phyloP scores from a whole-genome alignment of 768 basidiomycete species.

The Candolleomyces eurysporus region DNA sequence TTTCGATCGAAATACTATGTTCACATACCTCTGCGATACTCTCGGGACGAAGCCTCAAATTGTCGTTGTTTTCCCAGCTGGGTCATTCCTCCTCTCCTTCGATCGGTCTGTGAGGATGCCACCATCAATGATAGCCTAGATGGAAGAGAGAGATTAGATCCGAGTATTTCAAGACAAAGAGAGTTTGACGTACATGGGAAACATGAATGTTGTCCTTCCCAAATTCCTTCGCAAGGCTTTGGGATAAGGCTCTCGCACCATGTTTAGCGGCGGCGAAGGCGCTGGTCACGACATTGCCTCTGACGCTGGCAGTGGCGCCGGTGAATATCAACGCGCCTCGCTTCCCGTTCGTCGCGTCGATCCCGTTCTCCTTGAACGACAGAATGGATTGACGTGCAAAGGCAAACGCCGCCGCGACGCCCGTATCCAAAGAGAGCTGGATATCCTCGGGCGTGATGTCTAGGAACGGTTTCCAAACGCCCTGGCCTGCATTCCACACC shows the following conservation, averaged over 20 bases:
- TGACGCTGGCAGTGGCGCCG: conserved; percentile 64
- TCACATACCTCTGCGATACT: conserved; percentile 64
- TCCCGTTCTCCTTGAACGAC: conserved; percentile 56
- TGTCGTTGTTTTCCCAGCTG: conserved; percentile 44
- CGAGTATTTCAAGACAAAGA: conserved; percentile 23
- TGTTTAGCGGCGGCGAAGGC: conserved; percentile 65
- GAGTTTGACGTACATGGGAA: conserved; percentile 56
- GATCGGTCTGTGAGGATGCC: conserved; percentile 35
- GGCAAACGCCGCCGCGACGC: conserved; percentile 57
- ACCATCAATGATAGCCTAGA: conserved; percentile 70
- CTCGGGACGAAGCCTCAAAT: conserved; percentile 54
- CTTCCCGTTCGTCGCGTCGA: conserved; percentile 47
- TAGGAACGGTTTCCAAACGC: conserved; percentile 66
- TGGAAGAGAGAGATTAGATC: neutral
- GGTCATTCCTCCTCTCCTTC: conserved; percentile 19
- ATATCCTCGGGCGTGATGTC: conserved; percentile 59
- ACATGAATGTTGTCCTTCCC: conserved; percentile 75
- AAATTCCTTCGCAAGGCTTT: conserved; percentile 75
- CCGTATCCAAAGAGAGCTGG: conserved; percentile 46
- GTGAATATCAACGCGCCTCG: conserved; percentile 70
- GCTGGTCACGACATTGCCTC: conserved; percentile 62
- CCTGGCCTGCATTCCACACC: conserved; percentile 59
- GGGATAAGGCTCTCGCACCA: conserved; percentile 59
- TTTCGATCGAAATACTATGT: too few species aligned
- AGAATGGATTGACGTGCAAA: conserved; percentile 62